Evolutionary conservation across 2,329 filamentous ascomycete genomes (phyloP), one percentile per base, ranked within the genome.

Genomic region (Lachnellula occidentalis): DNA sequence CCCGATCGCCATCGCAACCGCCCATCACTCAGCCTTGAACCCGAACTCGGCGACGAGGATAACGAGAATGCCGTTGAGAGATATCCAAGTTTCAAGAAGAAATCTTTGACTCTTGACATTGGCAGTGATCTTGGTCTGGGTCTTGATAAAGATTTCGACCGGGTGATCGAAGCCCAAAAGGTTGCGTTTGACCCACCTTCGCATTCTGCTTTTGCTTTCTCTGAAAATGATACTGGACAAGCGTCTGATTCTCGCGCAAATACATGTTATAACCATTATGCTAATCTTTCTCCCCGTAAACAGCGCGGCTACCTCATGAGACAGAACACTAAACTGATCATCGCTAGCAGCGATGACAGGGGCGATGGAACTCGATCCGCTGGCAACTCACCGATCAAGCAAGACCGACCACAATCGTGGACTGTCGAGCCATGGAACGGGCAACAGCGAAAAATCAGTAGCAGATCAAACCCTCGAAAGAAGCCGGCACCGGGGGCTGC

Each of bases 241-340:
- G 74, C 67, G 74, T 77, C 76, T 71, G 51, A 46, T 31, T 21
- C 37, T 17, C 55, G 34, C 27, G 46, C 58, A 45, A 24, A 47
- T 43, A 45, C 48, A 39, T 24, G 48, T 42, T 36, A 47, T 54
- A 46, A 57, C 50, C 34, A 58, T 58, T 59, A 78, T 83, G 79
- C 86, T 90, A 85, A 90, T 79, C 68, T 76, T 66, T 78, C 71
- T 67, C 66, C 74, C 64, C 77, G 72, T 63, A 79, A 78, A 83
- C 88, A 96, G 92, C 92, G 95, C 76, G 94, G 94, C 54, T 99
- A 99, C 69, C 79, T 97, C 45, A 99, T 97, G 92, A 86, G 94
- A 66, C 92, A 99, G 66, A 99, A 97, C 73, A 97, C 92, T 3
- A 97, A 97, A 72, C 82, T 99, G 51, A 90, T 99, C 49, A 85